phyloP scores from a whole-genome alignment of 768 basidiomycete species.

The Strobilomyces echinocephalus region DNA sequence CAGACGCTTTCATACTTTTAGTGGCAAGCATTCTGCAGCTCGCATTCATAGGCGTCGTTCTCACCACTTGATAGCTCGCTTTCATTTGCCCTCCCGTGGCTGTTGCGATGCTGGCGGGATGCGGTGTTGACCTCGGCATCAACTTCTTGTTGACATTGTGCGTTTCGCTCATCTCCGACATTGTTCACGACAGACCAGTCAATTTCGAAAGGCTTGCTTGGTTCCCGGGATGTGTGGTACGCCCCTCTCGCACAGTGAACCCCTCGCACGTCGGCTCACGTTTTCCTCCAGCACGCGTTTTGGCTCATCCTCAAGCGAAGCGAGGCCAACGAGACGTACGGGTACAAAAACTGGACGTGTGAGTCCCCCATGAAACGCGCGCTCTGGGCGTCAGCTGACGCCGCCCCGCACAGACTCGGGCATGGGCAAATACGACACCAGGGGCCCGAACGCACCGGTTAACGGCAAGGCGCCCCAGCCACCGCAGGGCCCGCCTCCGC shows the following conservation, averaged over 20 bases:
- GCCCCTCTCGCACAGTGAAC: constrained; percentile 6
- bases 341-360: constrained; percentile 24
- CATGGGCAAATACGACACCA: constrained; percentile 17
- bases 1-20: constrained; percentile 5
- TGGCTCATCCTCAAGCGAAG: constrained; percentile 84
- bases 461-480: not conserved
- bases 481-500: not conserved
- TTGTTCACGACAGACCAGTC: not conserved
- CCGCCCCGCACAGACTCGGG: constrained; percentile 8
- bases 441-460: not conserved
- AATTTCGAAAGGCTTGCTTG: constrained; percentile 55
- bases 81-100: constrained; percentile 78
- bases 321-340: constrained; percentile 59
- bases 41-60: fast-evolving
- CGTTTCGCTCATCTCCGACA: constrained; percentile 17
- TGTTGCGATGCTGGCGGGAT: constrained; percentile 69
- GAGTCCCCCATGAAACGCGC: not conserved
- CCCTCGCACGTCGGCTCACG: not conserved
- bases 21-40: constrained; percentile 3
- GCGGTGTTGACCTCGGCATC: constrained; percentile 76
- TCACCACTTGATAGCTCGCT: constrained; percentile 46
- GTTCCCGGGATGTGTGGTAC: constrained; percentile 55
- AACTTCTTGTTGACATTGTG: constrained; percentile 76
- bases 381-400: not conserved
- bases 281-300: constrained; percentile 57